Conservation (phyloP, 2,329 filamentous ascomycete genomes). For the Cladophialophora yegresii region DNA sequence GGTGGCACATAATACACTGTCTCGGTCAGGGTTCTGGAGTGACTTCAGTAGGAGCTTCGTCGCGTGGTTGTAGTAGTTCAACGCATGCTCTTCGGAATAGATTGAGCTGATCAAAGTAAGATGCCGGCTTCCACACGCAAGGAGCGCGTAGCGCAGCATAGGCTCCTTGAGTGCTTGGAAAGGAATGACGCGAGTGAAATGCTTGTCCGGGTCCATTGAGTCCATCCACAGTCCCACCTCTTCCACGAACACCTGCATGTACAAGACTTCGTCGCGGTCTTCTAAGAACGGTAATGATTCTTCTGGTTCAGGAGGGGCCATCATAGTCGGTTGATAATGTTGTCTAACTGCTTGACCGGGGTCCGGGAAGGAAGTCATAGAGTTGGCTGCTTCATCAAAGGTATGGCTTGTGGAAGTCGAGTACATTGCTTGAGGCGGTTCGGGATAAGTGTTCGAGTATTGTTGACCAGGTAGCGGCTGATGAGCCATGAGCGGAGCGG, state of each 20-base stretch:
- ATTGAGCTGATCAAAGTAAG: slow-evolving; percentile 67
- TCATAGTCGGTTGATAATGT: slow-evolving; percentile 24
- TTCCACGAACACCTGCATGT: slow-evolving; percentile 89
- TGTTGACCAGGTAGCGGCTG: slow-evolving; percentile 50
- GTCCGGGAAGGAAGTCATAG: slow-evolving; percentile 38
- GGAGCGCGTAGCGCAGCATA: slow-evolving; percentile 83
- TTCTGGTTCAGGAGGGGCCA: slow-evolving; percentile 36
- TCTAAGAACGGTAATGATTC: slow-evolving; percentile 62
- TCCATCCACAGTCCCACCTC: slow-evolving; percentile 95
- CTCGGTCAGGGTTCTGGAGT: slow-evolving; percentile 79
- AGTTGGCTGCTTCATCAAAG: slow-evolving; percentile 39
- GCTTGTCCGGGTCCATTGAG: slow-evolving; percentile 78
- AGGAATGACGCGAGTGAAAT: slow-evolving; percentile 83
- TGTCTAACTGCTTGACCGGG: slow-evolving; percentile 39
- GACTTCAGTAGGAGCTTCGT: slow-evolving; percentile 74
- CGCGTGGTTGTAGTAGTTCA: slow-evolving; percentile 82
- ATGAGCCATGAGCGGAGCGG: slow-evolving; percentile 44
- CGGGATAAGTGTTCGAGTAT: slow-evolving; percentile 44
- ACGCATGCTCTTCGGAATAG: slow-evolving; percentile 73
- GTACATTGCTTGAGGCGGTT: slow-evolving; percentile 46
- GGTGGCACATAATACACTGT: slow-evolving; percentile 80
- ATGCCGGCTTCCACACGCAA: slow-evolving; percentile 86
- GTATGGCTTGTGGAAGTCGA: slow-evolving; percentile 43
- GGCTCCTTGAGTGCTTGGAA: slow-evolving; percentile 78
- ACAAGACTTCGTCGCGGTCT: slow-evolving; percentile 75